Evolutionary conservation across 805 yeast genomes (phyloP).

Genomic region (Candida methanosorbosa): DNA sequence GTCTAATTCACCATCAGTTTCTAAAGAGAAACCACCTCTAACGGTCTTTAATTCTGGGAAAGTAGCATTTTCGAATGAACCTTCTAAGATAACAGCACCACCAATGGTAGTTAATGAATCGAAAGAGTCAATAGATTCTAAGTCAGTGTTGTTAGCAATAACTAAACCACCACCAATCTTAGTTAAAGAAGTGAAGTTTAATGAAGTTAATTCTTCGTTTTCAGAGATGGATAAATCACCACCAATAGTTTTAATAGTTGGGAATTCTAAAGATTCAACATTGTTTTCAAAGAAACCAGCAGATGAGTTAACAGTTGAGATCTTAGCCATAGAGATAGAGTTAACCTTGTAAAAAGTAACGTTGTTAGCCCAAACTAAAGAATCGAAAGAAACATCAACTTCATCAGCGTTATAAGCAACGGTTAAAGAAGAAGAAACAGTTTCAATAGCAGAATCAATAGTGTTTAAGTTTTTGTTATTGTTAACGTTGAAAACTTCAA

Average conservation of each 20-base stretch:
- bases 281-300: slow-evolving; percentile 72
- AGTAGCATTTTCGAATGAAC: slow-evolving; percentile 74
- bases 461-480: slow-evolving; percentile 77
- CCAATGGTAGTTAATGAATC: slow-evolving; percentile 62
- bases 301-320: slow-evolving; percentile 71
- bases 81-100: slow-evolving; percentile 81
- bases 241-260: slow-evolving; percentile 57
- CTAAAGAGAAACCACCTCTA: slow-evolving; percentile 85
- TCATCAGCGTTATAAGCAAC: slow-evolving; percentile 81
- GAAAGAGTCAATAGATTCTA: slow-evolving; percentile 64
- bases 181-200: slow-evolving; percentile 64
- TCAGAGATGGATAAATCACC: slow-evolving; percentile 69
- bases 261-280: slow-evolving; percentile 45
- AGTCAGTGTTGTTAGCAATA: slow-evolving; percentile 74
- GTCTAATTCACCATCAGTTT: slow-evolving; percentile 68
- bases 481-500: slow-evolving; percentile 69
- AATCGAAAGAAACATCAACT: slow-evolving; percentile 60
- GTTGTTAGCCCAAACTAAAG: slow-evolving; percentile 80
- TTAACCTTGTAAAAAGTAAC: slow-evolving; percentile 76
- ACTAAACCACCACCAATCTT: slow-evolving; percentile 89
- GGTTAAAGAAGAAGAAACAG: slow-evolving; percentile 66
- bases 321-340: slow-evolving; percentile 59
- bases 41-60: slow-evolving; percentile 69
- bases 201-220: slow-evolving; percentile 62
- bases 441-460: slow-evolving; percentile 61